A percentile compares a stretch with the other conserved stretches of the same genome.
Conservation (phyloP, 768 basidiomycete species). For the Pholiota microspora region DNA sequence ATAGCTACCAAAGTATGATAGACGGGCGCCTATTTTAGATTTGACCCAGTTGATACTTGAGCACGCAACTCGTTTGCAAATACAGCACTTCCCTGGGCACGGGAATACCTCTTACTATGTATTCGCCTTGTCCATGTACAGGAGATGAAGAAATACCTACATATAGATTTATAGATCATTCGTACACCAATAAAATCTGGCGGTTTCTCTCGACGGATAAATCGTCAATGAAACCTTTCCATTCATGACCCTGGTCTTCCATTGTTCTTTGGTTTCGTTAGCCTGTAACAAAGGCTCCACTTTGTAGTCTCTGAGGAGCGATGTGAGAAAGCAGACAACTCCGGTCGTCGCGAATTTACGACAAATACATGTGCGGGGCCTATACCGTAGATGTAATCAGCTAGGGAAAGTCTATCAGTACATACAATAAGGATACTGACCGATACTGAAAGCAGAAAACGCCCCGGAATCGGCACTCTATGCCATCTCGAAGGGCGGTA, state of each 20-base stretch:
- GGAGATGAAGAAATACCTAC: no score
- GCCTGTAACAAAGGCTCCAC: conserved; percentile 41
- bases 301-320: conserved; percentile 50
- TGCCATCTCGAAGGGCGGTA: conserved; percentile 53
- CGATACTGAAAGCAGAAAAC: conserved; percentile 48
- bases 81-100: no score
- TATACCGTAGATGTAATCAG: no score
- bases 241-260: conserved; percentile 37
- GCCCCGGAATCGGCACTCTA: conserved; percentile 40
- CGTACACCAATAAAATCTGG: no score
- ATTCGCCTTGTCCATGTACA: no score
- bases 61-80: no score
- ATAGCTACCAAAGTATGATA: no score
- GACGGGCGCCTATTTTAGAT: no score
- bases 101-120: no score
- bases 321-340: conserved; percentile 49
- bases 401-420: not conserved
- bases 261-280: conserved; percentile 37
- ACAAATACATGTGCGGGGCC: conserved; percentile 54
- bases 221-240: conserved; percentile 32
- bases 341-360: conserved; percentile 54
- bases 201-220: conserved; percentile 25
- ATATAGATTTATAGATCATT: no score
- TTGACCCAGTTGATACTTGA: no score
- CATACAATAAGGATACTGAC: conserved; percentile 18